Evolutionary conservation across 306 rosid species (phyloP).

Genomic region (Vigna reflexopilosa): DNA sequence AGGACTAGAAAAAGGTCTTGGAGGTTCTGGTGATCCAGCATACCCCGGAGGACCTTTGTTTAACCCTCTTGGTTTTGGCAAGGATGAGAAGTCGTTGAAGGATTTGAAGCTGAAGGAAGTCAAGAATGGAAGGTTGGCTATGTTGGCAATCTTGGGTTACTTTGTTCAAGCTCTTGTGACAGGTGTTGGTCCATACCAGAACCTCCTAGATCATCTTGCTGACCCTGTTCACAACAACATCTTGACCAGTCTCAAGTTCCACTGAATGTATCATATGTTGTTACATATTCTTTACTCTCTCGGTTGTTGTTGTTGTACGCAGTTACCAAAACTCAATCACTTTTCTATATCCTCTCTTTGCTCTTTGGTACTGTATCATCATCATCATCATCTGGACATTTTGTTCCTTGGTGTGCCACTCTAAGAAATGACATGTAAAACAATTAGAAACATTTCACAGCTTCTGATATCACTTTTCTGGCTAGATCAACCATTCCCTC

Average conservation of each 20-base stretch:
- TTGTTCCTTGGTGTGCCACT: slow-evolving; percentile 43
- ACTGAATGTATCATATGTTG: slow-evolving; percentile 51
- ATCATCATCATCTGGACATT: slow-evolving; percentile 39
- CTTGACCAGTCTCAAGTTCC: slow-evolving; percentile 95
- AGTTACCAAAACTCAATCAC: not conserved
- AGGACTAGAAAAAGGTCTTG: slow-evolving; percentile 79
- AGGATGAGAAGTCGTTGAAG: slow-evolving; percentile 83
- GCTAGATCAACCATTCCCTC: too few species aligned
- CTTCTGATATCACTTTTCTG: slow-evolving; percentile 18
- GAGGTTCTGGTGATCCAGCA: slow-evolving; percentile 84
- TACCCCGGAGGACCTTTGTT: slow-evolving; percentile 96
- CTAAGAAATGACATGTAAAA: slow-evolving; percentile 54
- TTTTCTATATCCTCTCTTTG: slow-evolving; percentile 16
- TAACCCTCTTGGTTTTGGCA: slow-evolving; percentile 94
- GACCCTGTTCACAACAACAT: slow-evolving; percentile 91
- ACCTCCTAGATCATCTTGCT: slow-evolving; percentile 87
- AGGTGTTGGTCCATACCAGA: slow-evolving; percentile 94
- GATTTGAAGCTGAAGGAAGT: slow-evolving; percentile 93
- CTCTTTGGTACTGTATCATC: slow-evolving; percentile 38
- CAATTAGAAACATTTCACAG: slow-evolving; percentile 43
- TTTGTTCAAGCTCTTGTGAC: slow-evolving; percentile 82
- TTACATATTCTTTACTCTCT: slow-evolving; percentile 16
- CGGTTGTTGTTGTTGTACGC: slow-evolving; percentile 27
- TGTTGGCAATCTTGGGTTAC: slow-evolving; percentile 93
- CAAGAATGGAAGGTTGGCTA: slow-evolving; percentile 95